Evolutionary conservation across 495 filamentous ascomycete species (phyloP).

Genomic region (Astrocystis sublimbata): DNA sequence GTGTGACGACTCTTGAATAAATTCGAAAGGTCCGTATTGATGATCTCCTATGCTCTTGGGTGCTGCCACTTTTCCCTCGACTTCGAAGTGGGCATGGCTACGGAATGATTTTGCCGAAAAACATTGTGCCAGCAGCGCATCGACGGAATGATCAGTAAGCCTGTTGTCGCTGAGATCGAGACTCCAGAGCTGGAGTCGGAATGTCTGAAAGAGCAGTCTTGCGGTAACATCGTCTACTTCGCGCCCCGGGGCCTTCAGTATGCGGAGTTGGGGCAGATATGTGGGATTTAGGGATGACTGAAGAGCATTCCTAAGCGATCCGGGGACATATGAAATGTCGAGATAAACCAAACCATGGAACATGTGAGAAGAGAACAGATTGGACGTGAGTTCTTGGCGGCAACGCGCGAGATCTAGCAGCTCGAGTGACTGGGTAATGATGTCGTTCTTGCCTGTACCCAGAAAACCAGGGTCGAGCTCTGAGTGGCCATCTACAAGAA

Average conservation of each 20-base stretch:
- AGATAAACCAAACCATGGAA: constrained; percentile 44
- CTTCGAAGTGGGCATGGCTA: constrained; percentile 30
- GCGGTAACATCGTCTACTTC: constrained; percentile 39
- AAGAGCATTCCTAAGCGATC: constrained; percentile 31
- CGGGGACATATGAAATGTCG: constrained; percentile 45
- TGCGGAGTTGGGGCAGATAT: constrained; percentile 39
- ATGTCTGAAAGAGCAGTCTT: constrained; percentile 29
- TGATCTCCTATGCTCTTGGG: constrained; percentile 22
- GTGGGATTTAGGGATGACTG: constrained; percentile 30
- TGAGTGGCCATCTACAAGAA: constrained; percentile 41
- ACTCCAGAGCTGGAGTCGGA: constrained; percentile 45
- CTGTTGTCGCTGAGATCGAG: constrained; percentile 48
- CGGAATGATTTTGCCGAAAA: constrained; percentile 28
- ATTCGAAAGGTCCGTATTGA: constrained; percentile 36
- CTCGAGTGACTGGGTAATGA: constrained; percentile 18
- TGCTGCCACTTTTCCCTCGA: constrained; percentile 37
- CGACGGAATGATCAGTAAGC: constrained; percentile 36
- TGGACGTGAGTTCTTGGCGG: constrained; percentile 30
- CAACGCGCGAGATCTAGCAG: constrained; percentile 41
- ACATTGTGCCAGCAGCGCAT: constrained; percentile 24
- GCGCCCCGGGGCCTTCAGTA: constrained; percentile 40
- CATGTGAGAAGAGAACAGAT: constrained; percentile 32
- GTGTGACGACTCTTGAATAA: constrained; percentile 39
- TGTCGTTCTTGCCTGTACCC: constrained; percentile 3
- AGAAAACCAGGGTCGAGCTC: constrained; percentile 35